These are phyloP conservation scores for Sordaria brevicollis DNA, from an alignment of 495 filamentous ascomycete genomes.

Conservation along the genomic window DNA sequence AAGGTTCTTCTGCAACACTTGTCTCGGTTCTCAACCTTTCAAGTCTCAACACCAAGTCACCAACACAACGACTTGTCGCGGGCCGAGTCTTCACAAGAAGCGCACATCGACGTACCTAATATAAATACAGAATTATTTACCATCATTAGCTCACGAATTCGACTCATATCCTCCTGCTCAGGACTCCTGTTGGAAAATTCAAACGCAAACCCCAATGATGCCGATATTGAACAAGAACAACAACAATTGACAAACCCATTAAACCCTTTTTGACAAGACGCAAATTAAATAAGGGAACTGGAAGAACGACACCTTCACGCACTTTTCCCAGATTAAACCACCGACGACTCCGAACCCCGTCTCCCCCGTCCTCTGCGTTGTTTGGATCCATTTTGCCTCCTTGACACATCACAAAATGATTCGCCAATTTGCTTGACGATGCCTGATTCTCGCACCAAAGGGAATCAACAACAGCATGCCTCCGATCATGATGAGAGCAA, in stretches of 20 bases:
- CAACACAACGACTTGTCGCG: neutral
- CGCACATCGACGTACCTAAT: neutral
- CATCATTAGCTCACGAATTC: no score
- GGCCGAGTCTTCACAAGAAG: neutral
- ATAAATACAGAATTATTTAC: no score
- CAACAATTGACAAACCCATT: no score
- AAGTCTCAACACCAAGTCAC: neutral
- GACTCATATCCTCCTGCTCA: no score
- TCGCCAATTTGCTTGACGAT: constrained; percentile 19
- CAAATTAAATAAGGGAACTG: no score
- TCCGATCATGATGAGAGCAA: constrained; percentile 17
- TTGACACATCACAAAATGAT: constrained; percentile 16
- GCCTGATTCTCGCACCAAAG: constrained; percentile 19
- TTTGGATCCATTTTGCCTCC: neutral
- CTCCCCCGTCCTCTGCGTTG: no score
- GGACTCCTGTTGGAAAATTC: no score
- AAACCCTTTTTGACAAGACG: no score
- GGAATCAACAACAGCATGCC: constrained; percentile 22
- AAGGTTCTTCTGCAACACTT: neutral
- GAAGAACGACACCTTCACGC: no score
- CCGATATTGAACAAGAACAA: no score
- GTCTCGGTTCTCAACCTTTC: neutral
- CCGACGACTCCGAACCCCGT: neutral
- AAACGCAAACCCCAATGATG: no score
- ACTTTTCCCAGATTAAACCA: neutral